Evolutionary conservation across 139 green algal genomes (phyloP).

Genomic region (Micractinium sp.): DNA sequence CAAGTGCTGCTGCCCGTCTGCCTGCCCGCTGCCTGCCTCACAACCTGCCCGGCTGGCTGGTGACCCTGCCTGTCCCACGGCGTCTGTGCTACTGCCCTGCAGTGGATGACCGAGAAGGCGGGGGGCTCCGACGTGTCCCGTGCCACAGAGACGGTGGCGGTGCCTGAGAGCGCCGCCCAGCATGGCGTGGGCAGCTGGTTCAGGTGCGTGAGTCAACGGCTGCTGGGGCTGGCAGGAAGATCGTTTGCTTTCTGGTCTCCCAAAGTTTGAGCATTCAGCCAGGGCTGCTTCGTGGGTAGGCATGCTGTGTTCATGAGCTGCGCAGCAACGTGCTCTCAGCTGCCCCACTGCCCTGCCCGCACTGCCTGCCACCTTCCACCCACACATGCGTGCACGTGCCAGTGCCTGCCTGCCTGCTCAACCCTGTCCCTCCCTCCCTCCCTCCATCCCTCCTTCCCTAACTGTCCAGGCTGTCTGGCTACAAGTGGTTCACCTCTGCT

Average conservation of each 20-base stretch:
- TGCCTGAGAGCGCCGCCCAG: not conserved
- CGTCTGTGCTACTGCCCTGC: not conserved
- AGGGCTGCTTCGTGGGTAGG: no score
- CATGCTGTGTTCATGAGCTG: no score
- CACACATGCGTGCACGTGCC: no score
- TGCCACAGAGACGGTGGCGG: constrained; percentile 22
- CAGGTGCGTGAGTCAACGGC: not conserved
- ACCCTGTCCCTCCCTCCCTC: not conserved
- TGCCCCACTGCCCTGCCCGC: no score
- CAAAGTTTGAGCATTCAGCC: no score
- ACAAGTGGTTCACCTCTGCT: constrained; percentile 46
- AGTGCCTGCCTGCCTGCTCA: not conserved
- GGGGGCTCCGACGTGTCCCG: constrained; percentile 24
- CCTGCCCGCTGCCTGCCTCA: not conserved
- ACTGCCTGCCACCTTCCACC: no score
- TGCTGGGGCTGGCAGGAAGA: no score
- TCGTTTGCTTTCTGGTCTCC: no score
- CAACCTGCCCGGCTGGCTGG: not conserved
- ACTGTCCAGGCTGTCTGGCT: constrained; percentile 19
- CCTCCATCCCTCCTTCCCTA: not conserved
- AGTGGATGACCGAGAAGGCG: constrained; percentile 41
- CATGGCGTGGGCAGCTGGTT: constrained; percentile 15
- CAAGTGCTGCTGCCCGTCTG: not conserved
- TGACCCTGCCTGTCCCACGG: not conserved
- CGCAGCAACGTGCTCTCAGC: no score